phyloP scores from a whole-genome alignment of 2,329 filamentous ascomycete genomes.

The Erysiphe neolycopersici region DNA sequence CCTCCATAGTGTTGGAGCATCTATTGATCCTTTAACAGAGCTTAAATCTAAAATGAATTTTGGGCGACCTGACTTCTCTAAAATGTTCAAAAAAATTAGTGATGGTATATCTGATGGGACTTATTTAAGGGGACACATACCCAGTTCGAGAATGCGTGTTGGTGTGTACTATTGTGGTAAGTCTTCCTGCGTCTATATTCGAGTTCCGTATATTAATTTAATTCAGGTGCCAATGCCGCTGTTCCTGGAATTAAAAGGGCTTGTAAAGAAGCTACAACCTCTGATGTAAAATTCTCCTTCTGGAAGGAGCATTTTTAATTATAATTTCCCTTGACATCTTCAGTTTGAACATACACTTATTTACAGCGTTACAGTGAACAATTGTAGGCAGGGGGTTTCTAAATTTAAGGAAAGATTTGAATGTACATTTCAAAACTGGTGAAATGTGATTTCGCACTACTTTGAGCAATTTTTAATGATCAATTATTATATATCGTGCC shows the following conservation, averaged over 20 bases:
- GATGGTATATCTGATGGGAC: conserved; percentile 64
- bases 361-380: no score
- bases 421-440: no score
- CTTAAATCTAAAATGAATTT: conserved; percentile 79
- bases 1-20: conserved; percentile 74
- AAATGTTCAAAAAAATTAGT: conserved; percentile 60
- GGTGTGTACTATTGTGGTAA: conserved; percentile 97
- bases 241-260: conserved; percentile 69
- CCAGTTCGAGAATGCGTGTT: conserved; percentile 52
- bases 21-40: conserved; percentile 76
- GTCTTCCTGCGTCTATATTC: conserved; percentile 6
- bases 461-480: no score
- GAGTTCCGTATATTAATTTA: conserved; percentile 2
- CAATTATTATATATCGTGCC: no score
- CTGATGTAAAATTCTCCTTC: conserved; percentile 79
- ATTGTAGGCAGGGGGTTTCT: no score
- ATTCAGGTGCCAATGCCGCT: conserved; percentile 16
- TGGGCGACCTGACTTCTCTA: conserved; percentile 67
- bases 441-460: no score
- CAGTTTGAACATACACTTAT: no score
- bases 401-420: no score
- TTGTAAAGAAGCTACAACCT: conserved; percentile 41
- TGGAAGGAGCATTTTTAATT: conserved; percentile 82
- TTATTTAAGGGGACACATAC: conserved; percentile 62
- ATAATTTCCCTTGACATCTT: no score